Evolutionary conservation across 148 eudicot genomes (phyloP).

Genomic region (Amaranthus hypochondriacus): DNA sequence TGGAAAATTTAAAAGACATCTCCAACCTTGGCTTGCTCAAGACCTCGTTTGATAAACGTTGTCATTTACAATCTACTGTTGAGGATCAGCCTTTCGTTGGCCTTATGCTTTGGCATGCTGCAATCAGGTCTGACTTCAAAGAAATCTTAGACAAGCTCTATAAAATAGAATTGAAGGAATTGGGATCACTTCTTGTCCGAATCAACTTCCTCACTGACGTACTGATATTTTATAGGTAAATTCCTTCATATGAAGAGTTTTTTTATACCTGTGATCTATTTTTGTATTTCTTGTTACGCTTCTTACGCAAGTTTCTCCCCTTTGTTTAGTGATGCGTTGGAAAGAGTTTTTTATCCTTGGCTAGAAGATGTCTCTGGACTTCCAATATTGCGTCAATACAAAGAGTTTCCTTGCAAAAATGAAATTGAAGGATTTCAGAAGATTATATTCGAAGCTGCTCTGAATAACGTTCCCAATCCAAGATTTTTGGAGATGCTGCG

Average conservation of each 20-base stretch:
- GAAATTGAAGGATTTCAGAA: slow-evolving; percentile 56
- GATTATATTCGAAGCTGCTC: slow-evolving; percentile 39
- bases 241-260: neutral
- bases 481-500: slow-evolving; percentile 47
- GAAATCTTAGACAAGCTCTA: slow-evolving; percentile 46
- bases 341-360: slow-evolving; percentile 48
- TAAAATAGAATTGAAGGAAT: slow-evolving; percentile 35
- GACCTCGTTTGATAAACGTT: slow-evolving; percentile 23
- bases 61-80: slow-evolving; percentile 20
- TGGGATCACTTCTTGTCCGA: slow-evolving; percentile 40
- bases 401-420: slow-evolving; percentile 36
- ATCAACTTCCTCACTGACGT: slow-evolving; percentile 66
- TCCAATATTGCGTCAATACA: slow-evolving; percentile 23
- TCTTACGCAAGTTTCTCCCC: neutral
- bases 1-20: slow-evolving; percentile 30
- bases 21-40: slow-evolving; percentile 20
- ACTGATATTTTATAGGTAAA: slow-evolving; percentile 67
- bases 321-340: slow-evolving; percentile 53
- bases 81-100: slow-evolving; percentile 38
- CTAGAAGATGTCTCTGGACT: slow-evolving; percentile 34
- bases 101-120: slow-evolving; percentile 60
- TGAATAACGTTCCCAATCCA: slow-evolving; percentile 28
- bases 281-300: slow-evolving; percentile 7
- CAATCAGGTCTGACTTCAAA: slow-evolving; percentile 49
- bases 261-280: neutral